Evolutionary conservation across 768 basidiomycete species (phyloP), one percentile per base, ranked within the genome.

Genomic region (Lyophyllum atratum): DNA sequence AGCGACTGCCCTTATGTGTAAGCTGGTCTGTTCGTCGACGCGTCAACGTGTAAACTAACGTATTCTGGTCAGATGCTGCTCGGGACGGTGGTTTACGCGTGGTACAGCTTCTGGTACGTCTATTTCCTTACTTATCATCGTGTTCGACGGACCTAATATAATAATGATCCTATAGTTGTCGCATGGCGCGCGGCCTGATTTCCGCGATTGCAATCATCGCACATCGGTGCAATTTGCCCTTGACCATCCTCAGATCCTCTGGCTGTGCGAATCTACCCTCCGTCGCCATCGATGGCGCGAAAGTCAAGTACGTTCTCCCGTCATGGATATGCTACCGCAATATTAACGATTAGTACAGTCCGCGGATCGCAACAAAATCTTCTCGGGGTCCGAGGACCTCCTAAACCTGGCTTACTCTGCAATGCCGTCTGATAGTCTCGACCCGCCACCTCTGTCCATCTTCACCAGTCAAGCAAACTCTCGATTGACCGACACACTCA

Each of bases 1-100:
- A 7, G 90, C 87, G 22, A 93, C 90, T 25, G 84, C 90, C 6
- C 76, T 93, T 58, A 93, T 93, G 90, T 93, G 90, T 93, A 77
- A 74, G 86, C 15, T 48, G 17, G 40, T 39, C 22, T 48, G 60
- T 54, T 63, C 44, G 50, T 57, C 52, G 34, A 54, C 56, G 53
- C 49, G 66, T 67, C 60, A n/a, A n/a, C n/a, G n/a, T n/a, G n/a
- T n/a, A n/a, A n/a, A 67, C 54, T 47, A 54, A 56, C 39, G 46
- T 47, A 56, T 59, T 60, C 51, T 50, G 55, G 54, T 55, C 67
- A 93, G 90, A 92, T 71, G 89, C 90, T 28, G 82, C 88, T 45
- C 85, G 90, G 55, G 90, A 93, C 69, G 84, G 86, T 45, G 82
- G 79, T 62, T 67, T 85, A 40, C 80, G 85, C 52, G 86, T 91